Base-by-base conservation (phyloP, 306 rosid genomes). In the Astragalus membranaceus region DNA sequence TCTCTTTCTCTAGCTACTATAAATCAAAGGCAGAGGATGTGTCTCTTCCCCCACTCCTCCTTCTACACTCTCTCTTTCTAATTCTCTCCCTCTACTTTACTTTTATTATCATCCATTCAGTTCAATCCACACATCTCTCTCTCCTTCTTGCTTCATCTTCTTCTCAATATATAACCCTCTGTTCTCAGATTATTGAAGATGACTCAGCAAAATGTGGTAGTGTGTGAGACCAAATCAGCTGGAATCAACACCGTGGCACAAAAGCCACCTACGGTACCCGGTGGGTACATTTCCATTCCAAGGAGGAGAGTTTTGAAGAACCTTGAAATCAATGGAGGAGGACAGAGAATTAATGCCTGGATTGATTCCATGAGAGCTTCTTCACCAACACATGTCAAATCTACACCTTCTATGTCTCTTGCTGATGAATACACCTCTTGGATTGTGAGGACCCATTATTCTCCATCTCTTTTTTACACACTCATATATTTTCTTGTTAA, bases 281-380 rank as follows among this genome's bases (percentile, higher is more conserved):
- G 85, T 2, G 95, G 90, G 0, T 89, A 60, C 83, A 81, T 92
- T 78, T 70, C 90, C 73, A 84, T 87, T 64, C 79, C 92, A 0
- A 75, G 82, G 65, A 90, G 84, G 64, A 81, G 78, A 53, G 62
- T 87, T 43, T 46, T 87, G 36, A 85, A 78, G 82, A 88, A 86
- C 79, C 85, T 88, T 4, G 96, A 90, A 43, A 86, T 82, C 79
- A 86, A 90, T 72, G 98, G 87, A 1, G 98, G 87, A 1, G 88
- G 79, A n/a, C 85, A 75, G 10, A 82, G 87, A 84, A 84, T 86
- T 66, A 89, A 79, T 81, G 62, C 94, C 0, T 88, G 93, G 90
- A 75, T 93, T 50, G 98, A 93, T 78, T 87, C 98, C 43, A 88
- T 93, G 96, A 88, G 89, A 73, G 89, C 97, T 20, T 93, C 98